A percentile compares a stretch with the other conserved stretches of the same genome.
Evolutionary conservation across 495 filamentous ascomycete genomes (phyloP).

Genomic region (Corynascus novoguineensis): DNA sequence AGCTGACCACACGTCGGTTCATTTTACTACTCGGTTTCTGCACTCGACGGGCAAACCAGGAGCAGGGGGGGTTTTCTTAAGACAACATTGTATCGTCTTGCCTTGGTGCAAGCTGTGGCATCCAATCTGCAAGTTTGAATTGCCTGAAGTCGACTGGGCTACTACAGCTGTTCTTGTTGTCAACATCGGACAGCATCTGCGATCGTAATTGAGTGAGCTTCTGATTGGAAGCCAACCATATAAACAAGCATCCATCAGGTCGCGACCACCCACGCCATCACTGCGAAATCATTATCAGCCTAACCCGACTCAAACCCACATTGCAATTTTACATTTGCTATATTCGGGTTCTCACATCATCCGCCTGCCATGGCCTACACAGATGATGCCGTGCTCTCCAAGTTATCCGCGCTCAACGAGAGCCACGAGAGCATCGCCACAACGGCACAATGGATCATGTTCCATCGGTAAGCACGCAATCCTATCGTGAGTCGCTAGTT

Average conservation of each 20-base stretch:
- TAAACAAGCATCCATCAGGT: background rate
- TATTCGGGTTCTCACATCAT: background rate
- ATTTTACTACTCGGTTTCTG: constrained; percentile 4
- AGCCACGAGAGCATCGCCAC: constrained; percentile 93
- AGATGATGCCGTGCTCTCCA: constrained; percentile 86
- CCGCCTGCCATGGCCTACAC: constrained; percentile 72
- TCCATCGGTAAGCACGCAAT: constrained; percentile 75
- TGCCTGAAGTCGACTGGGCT: constrained; percentile 4
- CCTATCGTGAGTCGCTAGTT: background rate
- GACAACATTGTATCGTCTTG: background rate
- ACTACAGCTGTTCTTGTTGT: constrained; percentile 4
- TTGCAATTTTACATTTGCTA: background rate
- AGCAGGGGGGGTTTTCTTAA: constrained; percentile 2
- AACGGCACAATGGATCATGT: constrained; percentile 98
- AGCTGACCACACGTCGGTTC: constrained; percentile 18
- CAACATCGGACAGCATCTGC: background rate
- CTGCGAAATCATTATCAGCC: background rate
- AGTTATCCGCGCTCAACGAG: constrained; percentile 92
- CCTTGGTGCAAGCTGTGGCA: constrained; percentile 3
- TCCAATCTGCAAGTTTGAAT: constrained; percentile 9
- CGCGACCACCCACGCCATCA: background rate
- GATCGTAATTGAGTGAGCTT: constrained; percentile 14
- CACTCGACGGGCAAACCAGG: background rate
- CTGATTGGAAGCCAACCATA: background rate
- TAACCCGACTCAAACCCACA: background rate